Base-by-base conservation (phyloP, 2,329 filamentous ascomycete genomes). In the Nothophoma quercina region DNA sequence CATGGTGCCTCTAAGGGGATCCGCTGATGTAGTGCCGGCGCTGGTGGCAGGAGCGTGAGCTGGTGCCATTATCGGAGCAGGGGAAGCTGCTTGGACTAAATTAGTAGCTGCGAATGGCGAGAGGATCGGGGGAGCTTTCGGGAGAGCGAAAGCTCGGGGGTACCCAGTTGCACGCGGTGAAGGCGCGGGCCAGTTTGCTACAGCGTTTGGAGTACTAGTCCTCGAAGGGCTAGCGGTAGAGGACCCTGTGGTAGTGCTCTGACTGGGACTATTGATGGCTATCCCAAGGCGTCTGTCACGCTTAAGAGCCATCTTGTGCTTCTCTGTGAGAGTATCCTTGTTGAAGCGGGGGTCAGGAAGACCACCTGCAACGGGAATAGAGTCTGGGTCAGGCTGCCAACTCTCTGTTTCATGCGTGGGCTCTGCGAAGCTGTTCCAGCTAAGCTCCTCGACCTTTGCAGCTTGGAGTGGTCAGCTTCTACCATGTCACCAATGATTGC, bases 331-430 rank as follows among this genome's bases (percentile, higher is more conserved):
- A 1, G 36, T 34, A 2, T 58, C 35, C 0, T 34, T 54, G 13
- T 51, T 51, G 22, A 63, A 58, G 0, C 62, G 54, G 1, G 28
- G 26, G 16, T 60, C 60, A 0, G 35, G 44, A 0, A 52, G 34
- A 1, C 4, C 5, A 0, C 58, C 56, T 2, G 56, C 34, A 4
- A 28, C 42, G 0, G 60, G 42, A 7, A 63, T 36, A 0, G 39
- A 35, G 3, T 60, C 47, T 0, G 56, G 38, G 9, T 59, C 50
- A 0, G 56, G 62, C 15, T 49, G 3, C 59, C 60, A 62, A 7
- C 29, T n/a, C 23, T 47, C 49, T 1, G 46, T 36, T 13, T 56
- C 56, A 1, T 55, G 55, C 8, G 52, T 41, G 1, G 55, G 53
- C 1, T 41, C 34, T 1, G 62, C 45, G n/a, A 65, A 63, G 0